Evolutionary conservation across 2,329 filamentous ascomycete genomes (phyloP), one percentile per base, ranked within the genome.

Genomic region (Verticillium klebahnii): DNA sequence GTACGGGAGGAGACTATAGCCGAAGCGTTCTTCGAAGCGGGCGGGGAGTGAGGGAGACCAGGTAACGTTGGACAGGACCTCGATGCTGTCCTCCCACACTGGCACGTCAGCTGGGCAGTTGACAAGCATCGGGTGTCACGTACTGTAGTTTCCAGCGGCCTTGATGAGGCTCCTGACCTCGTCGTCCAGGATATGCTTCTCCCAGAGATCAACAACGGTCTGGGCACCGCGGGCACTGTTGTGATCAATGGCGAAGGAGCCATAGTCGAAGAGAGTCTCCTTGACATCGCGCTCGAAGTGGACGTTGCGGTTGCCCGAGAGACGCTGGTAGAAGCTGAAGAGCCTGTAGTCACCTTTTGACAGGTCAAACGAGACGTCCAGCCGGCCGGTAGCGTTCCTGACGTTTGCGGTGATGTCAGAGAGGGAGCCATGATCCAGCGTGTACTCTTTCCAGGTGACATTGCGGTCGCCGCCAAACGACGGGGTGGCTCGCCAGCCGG

Each of bases 141-240:
- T 59, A 52, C 58, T 59, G 59, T 75, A 76, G 45, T 75, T 74
- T 1, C 75, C 76, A 3, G 75, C 69, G 5, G 71, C 61, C 45
- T 59, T 56, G 3, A 79, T 58, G 3, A 75, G 64, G 8, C 71
- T 66, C 25, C 66, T 69, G 1, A 70, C 68, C 1, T 70, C 71
- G 56, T 72, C 69, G 4, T 66, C 65, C 0, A 79, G 64, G 11
- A 79, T 67, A 25, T 76, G 67, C 17, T 78, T 60, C 34, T 79
- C 74, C 73, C 73, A 76, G 61, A 79, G 80, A 9, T 74, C 62
- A 0, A 69, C 74, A 1, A 70, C 67, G 0, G 69, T 68, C 54
- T 72, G 65, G 0, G 78, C 78, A 3, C 78, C 78, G 2, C 55
- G 56, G 19, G 67, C 63, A 19, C 68, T 75, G 64, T 76, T 80